Percentiles rank a stretch among this genome's conserved stretches.
phyloP scores from a whole-genome alignment of 345 rosid species.

The thale cress (Arabidopsis thaliana) region DNA sequence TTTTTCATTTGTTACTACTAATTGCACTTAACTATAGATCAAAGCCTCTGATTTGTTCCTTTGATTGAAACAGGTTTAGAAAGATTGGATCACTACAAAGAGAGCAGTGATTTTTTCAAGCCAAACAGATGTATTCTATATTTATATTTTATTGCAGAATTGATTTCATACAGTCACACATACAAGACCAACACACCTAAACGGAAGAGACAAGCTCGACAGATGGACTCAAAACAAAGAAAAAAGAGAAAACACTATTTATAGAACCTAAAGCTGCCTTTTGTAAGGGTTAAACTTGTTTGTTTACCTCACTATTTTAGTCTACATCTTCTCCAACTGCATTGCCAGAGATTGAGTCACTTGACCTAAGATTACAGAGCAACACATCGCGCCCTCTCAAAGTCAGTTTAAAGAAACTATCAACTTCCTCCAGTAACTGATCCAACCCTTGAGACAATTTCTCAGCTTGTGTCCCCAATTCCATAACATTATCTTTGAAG shows the following conservation, averaged over 20 bases:
- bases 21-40: constrained; percentile 28
- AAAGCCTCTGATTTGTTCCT: constrained; percentile 5
- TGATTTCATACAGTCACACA: constrained; percentile 30
- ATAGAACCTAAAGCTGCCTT: constrained; percentile 23
- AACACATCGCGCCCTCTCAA: constrained; percentile 81
- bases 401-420: constrained; percentile 78
- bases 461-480: constrained; percentile 54
- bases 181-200: constrained; percentile 38
- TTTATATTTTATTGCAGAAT: constrained; percentile 24
- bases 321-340: constrained; percentile 44
- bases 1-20: constrained; percentile 37
- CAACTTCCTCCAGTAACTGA: constrained; percentile 67
- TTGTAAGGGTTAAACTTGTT: constrained; percentile 10
- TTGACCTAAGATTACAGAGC: constrained; percentile 74
- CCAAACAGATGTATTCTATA: constrained; percentile 27
- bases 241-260: constrained; percentile 25
- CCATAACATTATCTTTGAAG: constrained; percentile 47
- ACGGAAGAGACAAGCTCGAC: constrained; percentile 35
- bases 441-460: constrained; percentile 73
- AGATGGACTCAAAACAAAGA: constrained; percentile 30
- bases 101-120: constrained; percentile 9
- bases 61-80: neutral
- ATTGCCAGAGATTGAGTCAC: constrained; percentile 44
- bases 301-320: constrained; percentile 36
- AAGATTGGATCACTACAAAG: constrained; percentile 26